phyloP scores from a whole-genome alignment of 768 basidiomycete species.

The Lactarius hengduanensis region DNA sequence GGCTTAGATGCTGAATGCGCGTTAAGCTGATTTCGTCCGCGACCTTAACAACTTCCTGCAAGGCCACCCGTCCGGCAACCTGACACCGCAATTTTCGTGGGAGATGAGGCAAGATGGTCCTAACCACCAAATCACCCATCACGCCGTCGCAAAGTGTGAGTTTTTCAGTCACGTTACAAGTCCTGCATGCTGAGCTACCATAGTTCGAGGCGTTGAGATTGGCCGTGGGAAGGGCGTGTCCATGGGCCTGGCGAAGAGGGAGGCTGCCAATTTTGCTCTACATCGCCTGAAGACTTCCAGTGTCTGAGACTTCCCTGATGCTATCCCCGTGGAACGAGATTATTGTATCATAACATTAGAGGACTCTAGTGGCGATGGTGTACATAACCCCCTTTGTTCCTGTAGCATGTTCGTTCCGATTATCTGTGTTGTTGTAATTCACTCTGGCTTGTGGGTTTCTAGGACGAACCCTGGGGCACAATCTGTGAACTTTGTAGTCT shows the following conservation, averaged over 20 bases:
- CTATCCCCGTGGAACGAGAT: not conserved
- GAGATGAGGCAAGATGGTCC: not conserved
- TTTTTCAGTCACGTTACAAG: not conserved
- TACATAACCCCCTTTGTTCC: not conserved
- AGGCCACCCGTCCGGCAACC: not conserved
- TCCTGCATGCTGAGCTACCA: not conserved
- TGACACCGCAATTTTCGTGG: not conserved
- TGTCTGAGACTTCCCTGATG: not conserved
- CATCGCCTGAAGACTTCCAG: not conserved
- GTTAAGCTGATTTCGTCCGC: slow-evolving; percentile 8
- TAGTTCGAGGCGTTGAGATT: not conserved
- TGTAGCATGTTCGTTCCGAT: not conserved
- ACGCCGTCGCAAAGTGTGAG: slow-evolving; percentile 1
- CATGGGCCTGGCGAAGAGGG: not conserved
- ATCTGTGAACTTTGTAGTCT: not conserved
- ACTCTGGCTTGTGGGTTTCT: not conserved
- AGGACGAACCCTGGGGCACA: not conserved
- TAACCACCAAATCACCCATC: not conserved
- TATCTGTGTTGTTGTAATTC: not conserved
- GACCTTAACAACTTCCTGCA: slow-evolving; percentile 5
- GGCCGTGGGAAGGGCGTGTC: not conserved
- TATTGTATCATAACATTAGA: not conserved
- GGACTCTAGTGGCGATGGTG: not conserved
- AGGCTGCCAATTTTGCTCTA: not conserved
- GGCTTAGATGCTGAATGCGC: not conserved